Conservation (phyloP, 495 filamentous ascomycete species). For the Aspergillus kassunensis region DNA sequence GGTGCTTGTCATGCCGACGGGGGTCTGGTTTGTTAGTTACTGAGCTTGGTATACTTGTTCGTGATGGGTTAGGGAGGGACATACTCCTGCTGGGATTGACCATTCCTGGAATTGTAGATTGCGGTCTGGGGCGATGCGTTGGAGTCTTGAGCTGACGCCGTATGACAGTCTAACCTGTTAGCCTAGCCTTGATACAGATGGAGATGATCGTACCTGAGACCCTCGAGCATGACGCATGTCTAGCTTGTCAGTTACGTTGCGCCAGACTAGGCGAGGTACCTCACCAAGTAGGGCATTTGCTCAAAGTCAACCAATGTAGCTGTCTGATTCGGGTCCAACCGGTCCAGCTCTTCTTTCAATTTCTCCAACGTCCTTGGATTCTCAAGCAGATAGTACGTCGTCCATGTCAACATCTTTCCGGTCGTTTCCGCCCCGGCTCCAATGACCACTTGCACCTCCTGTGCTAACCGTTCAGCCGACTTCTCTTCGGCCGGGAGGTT, state of each 20-base stretch:
- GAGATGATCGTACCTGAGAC: conserved; percentile 17
- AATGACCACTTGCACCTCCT: conserved; percentile 42
- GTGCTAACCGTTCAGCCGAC: conserved; percentile 25
- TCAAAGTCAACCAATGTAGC: conserved; percentile 29
- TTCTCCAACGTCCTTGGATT: conserved; percentile 29
- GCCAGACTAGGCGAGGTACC: not conserved
- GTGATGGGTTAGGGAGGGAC: not conserved
- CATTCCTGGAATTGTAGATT: conserved; percentile 38
- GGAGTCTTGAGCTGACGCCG: conserved; percentile 30
- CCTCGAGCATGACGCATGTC: conserved; percentile 31
- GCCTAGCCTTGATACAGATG: not conserved
- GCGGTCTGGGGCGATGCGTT: conserved; percentile 31
- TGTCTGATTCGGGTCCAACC: conserved; percentile 17
- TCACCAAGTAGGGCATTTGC: conserved; percentile 29
- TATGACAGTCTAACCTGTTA: conserved; percentile 20
- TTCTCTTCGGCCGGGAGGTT: conserved; percentile 39
- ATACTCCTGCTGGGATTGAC: conserved; percentile 42
- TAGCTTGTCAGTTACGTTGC: not conserved
- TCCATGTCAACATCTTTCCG: conserved; percentile 30
- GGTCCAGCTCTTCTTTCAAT: conserved; percentile 27
- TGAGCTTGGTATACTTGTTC: too few relatives aligned
- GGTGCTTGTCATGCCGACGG: conserved; percentile 39
- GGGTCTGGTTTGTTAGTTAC: conserved; percentile 19
- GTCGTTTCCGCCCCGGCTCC: conserved; percentile 47
- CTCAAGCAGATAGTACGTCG: conserved; percentile 39